A percentile compares a stretch with the other conserved stretches of the same genome.
Evolutionary conservation across 2,329 filamentous ascomycete species (phyloP).

Genomic region (Botryotinia convoluta): DNA sequence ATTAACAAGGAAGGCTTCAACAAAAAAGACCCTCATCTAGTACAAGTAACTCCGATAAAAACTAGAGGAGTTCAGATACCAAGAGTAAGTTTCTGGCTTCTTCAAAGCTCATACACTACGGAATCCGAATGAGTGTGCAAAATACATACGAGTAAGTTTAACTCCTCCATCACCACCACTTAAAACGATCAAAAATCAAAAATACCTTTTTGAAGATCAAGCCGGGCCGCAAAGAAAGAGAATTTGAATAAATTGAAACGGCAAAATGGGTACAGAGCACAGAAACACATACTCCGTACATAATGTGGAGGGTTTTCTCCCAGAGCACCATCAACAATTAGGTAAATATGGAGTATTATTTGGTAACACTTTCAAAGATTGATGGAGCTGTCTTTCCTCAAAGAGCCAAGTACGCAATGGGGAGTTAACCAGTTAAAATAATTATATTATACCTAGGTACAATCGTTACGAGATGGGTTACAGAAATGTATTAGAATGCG

Average conservation of each 20-base stretch:
- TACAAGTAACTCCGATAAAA: not conserved
- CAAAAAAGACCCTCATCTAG: not conserved
- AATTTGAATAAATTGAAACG: not conserved
- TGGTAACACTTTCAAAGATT: not conserved
- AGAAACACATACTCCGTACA: not conserved
- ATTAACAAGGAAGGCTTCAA: not conserved
- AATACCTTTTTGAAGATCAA: no score
- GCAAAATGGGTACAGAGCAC: not conserved
- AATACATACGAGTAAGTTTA: not conserved
- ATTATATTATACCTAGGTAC: not conserved
- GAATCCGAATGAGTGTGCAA: not conserved
- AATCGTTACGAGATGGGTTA: slow-evolving; percentile 4
- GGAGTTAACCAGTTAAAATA: not conserved
- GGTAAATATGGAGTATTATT: slow-evolving; percentile 1
- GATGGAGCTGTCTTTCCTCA: not conserved
- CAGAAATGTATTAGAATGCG: not conserved
- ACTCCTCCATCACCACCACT: not conserved
- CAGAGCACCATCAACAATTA: not conserved
- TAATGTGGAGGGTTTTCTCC: not conserved
- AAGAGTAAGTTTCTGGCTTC: not conserved
- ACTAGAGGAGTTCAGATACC: not conserved
- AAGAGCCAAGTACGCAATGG: not conserved
- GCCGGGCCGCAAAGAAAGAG: not conserved
- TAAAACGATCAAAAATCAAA: not conserved
- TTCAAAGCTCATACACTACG: not conserved